phyloP scores from a whole-genome alignment of 179 eudicot genomes.

The Spinacia oleracea region DNA sequence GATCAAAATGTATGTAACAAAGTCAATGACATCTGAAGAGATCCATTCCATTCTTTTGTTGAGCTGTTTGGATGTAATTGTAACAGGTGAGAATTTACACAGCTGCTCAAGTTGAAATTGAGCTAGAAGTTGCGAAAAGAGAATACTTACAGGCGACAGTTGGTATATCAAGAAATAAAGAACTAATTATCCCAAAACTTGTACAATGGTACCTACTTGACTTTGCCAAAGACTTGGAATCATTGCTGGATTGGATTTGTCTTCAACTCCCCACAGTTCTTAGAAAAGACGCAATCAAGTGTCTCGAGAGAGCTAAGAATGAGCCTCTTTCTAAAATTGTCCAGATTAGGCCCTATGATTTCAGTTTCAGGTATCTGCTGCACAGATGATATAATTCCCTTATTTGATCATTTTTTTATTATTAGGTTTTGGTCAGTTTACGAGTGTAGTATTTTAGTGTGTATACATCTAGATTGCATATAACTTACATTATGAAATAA shows the following conservation, averaged over 20 bases:
- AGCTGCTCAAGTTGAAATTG: conserved; percentile 58
- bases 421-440: conserved; percentile 11
- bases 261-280: conserved; percentile 56
- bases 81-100: conserved; percentile 72
- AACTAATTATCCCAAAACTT: conserved; percentile 60
- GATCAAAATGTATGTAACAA: not conserved
- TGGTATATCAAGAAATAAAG: conserved; percentile 45
- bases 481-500: conserved; percentile 20
- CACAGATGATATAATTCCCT: conserved; percentile 31
- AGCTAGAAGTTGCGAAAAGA: conserved; percentile 63
- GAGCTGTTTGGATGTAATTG: not conserved
- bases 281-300: conserved; percentile 45
- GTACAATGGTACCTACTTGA: conserved; percentile 72
- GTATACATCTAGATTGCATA: conserved; percentile 23
- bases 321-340: conserved; percentile 47
- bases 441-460: conserved; percentile 15
- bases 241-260: conserved; percentile 73
- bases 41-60: not conserved
- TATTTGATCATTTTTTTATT: not conserved
- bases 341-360: conserved; percentile 56
- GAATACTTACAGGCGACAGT: conserved; percentile 70
- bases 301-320: conserved; percentile 48
- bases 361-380: conserved; percentile 62
- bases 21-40: not conserved
- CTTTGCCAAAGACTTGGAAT: conserved; percentile 69